Conservation (phyloP, 179 eudicot genomes). For the Silene noctiflora region DNA sequence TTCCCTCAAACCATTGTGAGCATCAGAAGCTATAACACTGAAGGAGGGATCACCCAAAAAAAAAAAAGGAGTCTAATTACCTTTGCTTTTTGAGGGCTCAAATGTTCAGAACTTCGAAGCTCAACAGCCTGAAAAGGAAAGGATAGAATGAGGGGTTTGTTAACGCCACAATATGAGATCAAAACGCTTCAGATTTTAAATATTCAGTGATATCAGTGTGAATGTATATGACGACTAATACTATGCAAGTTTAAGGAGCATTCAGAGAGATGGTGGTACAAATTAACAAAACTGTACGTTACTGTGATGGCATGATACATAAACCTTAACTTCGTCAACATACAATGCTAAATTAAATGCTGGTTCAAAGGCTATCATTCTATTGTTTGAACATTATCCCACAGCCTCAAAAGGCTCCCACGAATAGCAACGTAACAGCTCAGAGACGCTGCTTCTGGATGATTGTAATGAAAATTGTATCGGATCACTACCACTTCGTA, state of each 20-base stretch:
- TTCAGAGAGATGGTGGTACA: slow-evolving; percentile 1
- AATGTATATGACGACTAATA: neutral
- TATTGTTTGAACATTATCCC: neutral
- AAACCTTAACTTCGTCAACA: slow-evolving; percentile 5
- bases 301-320: neutral
- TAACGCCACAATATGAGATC: neutral
- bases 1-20: neutral
- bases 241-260: neutral
- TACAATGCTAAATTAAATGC: neutral
- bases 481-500: no score
- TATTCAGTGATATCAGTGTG: neutral
- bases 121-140: slow-evolving; percentile 66
- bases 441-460: no score
- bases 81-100: slow-evolving; percentile 42
- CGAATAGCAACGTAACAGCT: no score
- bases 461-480: no score
- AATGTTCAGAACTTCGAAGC: slow-evolving; percentile 60
- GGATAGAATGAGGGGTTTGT: neutral
- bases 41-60: neutral
- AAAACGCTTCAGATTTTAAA: neutral
- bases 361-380: neutral
- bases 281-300: neutral
- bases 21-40: neutral
- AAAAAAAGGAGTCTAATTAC: slow-evolving; percentile 35
- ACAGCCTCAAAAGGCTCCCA: no score